A percentile compares a stretch with the other conserved stretches of the same genome.
Conservation (phyloP, 1,284 basidiomycete species). For the Trichosporon sp. region DNA sequence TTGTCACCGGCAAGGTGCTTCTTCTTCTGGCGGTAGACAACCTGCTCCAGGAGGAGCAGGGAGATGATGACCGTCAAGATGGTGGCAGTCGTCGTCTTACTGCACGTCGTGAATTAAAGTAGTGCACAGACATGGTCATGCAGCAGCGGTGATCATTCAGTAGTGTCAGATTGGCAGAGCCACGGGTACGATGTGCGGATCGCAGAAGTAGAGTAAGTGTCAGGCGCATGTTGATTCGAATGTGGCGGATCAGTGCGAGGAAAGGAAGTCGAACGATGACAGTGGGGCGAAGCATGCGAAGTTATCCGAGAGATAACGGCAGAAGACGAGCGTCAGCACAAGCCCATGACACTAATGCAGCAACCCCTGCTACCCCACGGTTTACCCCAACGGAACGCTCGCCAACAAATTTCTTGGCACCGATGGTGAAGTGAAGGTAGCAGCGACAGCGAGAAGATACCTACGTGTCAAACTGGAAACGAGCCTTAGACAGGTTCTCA, state of each 20-base stretch:
- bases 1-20: conserved; percentile 76
- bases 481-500: conserved; percentile 46
- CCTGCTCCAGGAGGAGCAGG: conserved; percentile 62
- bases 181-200: not conserved
- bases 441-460: conserved; percentile 29
- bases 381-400: not conserved
- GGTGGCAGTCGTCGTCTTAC: conserved; percentile 53
- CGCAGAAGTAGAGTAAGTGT: not conserved
- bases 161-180: not conserved
- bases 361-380: not conserved
- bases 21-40: conserved; percentile 84
- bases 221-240: not conserved
- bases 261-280: not conserved
- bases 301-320: not conserved
- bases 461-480: conserved; percentile 51
- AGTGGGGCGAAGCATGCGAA: not conserved
- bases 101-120: conserved; percentile 21
- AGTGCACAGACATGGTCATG: not conserved
- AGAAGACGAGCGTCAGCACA: conserved; percentile 16
- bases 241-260: conserved; percentile 18
- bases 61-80: conserved; percentile 53
- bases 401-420: not conserved
- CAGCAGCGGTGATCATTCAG: not conserved
- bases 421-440: not conserved
- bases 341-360: not conserved